Base-by-base conservation (phyloP, 352 stramenopile species). In the Phytophthora cajani region DNA sequence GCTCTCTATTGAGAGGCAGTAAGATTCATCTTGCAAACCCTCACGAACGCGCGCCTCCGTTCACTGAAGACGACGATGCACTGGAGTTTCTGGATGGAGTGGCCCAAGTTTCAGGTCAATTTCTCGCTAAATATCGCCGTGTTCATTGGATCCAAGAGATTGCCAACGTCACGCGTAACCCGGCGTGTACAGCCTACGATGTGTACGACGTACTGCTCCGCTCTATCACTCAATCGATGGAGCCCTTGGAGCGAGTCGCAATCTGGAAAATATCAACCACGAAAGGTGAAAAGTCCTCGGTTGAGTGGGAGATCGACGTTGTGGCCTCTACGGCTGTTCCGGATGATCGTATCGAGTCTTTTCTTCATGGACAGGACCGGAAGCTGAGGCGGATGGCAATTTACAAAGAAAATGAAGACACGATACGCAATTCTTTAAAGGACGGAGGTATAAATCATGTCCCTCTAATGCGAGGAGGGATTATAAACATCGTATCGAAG, bases 361-460 rank as follows among this genome's bases (percentile, higher is more conserved):
- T 95, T 57, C 17, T 87, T 2, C 62, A 86, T 17, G 88, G 78
- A 70, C 74, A 80, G 9, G 84, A 93, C 32, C 62, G 72, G 7
- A 79, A 86, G 30, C 87, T 93, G 19, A 91, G 84, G 46, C 82
- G 85, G n/a, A 59, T 94, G 5, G 53, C 70, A 10, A 55, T 95
- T 2, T 90, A 86, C 58, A 87, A 80, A 32, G 85, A 91, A 62
- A 73, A 70, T 10, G 64, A 77, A 19, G 59, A 71, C 33, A 30
- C 23, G 2, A 51, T 55, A 47, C 33, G 66, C 72, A 4, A 58
- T 70, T 51, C 3, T 76, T 23, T 70, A 21, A 59, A 58, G 64
- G 53, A 21, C 36, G 46, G 21, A 17, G 33, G n/a, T 36, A 19
- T 11, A 1, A 19, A n/a, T 2, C 23, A 52, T 42, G 57, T 55